These are phyloP conservation scores for Onygena corvina DNA, from an alignment of 2,329 filamentous ascomycete species.

Conservation along the genomic window DNA sequence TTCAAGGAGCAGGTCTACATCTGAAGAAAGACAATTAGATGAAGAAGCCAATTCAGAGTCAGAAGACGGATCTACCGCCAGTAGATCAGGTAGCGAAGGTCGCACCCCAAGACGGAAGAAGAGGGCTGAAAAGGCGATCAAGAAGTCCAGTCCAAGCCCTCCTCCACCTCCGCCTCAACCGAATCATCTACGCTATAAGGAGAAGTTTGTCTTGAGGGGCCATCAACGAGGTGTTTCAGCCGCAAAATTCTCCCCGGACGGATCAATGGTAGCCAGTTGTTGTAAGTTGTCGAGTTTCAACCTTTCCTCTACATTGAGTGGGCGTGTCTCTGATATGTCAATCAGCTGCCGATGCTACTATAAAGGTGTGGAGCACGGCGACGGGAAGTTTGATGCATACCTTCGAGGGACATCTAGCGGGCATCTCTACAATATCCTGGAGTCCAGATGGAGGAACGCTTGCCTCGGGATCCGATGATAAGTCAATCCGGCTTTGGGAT, in stretches of 20 bases:
- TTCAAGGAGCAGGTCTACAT: slow-evolving; percentile 6
- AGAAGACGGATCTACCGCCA: slow-evolving; percentile 13
- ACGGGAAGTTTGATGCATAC: slow-evolving; percentile 75
- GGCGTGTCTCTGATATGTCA: slow-evolving; percentile 11
- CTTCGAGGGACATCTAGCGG: slow-evolving; percentile 83
- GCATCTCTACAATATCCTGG: slow-evolving; percentile 89
- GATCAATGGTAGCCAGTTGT: slow-evolving; percentile 75
- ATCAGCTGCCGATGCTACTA: slow-evolving; percentile 65
- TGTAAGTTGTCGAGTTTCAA: slow-evolving; percentile 46
- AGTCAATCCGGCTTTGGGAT: slow-evolving; percentile 89
- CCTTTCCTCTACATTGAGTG: slow-evolving; percentile 3
- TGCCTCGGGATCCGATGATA: slow-evolving; percentile 89
- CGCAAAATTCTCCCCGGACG: slow-evolving; percentile 84
- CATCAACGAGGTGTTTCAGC: slow-evolving; percentile 70
- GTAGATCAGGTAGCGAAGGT: slow-evolving; percentile 17
- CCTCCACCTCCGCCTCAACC: slow-evolving; percentile 38
- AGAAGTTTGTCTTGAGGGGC: slow-evolving; percentile 59
- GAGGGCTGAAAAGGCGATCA: slow-evolving; percentile 12
- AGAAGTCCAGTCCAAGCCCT: slow-evolving; percentile 28
- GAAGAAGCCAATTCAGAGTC: slow-evolving; percentile 10
- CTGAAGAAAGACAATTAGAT: background rate
- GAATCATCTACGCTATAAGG: slow-evolving; percentile 53
- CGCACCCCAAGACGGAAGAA: background rate
- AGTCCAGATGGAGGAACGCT: slow-evolving; percentile 76
- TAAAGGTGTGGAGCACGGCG: slow-evolving; percentile 77